Evolutionary conservation across 345 rosid species (phyloP), one percentile per base, ranked within the genome.

Genomic region (Camelina laxa): DNA sequence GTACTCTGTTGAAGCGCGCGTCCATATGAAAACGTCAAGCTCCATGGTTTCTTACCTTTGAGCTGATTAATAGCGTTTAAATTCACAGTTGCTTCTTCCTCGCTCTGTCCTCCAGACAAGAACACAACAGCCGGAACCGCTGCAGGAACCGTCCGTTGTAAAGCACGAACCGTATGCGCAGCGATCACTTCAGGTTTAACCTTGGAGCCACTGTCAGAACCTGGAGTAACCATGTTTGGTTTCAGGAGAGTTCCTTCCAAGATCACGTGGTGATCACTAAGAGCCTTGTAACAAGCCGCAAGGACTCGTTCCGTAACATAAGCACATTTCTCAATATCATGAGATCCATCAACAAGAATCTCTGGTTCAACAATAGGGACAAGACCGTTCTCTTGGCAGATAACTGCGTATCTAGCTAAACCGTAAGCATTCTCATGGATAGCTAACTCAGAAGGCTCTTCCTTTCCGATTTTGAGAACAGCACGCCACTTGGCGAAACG

Each of bases 1-100:
- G 97, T 91, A 81, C 98, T 91, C 85, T 87, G 93, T 82, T 94
- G 97, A 61, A 93, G 93, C n/a, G 98, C 97, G 59, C 97, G 96
- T 41, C 98, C 98, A 10, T 87, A 91, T 3, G 97, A 94, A 81
- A 94, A 94, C 59, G 98, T 87, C 11, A 94, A 90, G 12, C 80
- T 59, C 95, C 97, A 94, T 56, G 98, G 98, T 87, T 94, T 94
- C 93, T 94, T 91, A 3, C 83, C 82, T 80, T 88, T 61, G 13
- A 87, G 89, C 65, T 88, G 80, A 87, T 91, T 93, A 90, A 93
- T 93, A 24, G 98, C 97, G 42, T 93, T 91, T 42, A 93, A 79
- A 85, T 93, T 91, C 49, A 72, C 60, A 54, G 94, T 91, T 13
- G 98, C 98, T 82, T 93, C 82, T 82, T 89, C 92, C 88, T 93